Conservation (phyloP, 2,329 filamentous ascomycete genomes). For the Pseudocercospora vitis region DNA sequence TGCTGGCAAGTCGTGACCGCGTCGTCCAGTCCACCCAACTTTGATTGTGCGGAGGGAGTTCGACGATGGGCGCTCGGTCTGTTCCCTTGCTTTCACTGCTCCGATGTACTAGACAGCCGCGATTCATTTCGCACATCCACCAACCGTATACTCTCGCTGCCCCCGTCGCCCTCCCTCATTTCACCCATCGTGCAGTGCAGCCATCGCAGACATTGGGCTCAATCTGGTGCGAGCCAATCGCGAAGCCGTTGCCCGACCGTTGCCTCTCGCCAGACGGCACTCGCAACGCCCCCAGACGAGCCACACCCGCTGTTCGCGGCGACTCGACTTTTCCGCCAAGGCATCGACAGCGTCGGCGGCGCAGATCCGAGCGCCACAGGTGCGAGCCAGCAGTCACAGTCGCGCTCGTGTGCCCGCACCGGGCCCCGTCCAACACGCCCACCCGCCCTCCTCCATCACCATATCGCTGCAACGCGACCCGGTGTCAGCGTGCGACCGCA, state of each 20-base stretch:
- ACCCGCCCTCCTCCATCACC: neutral
- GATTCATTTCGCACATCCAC: neutral
- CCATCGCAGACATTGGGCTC: conserved; percentile 3
- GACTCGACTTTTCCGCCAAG: conserved; percentile 9
- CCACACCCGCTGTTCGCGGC: conserved; percentile 7
- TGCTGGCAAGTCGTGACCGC: conserved; percentile 1
- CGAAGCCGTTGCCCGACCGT: neutral
- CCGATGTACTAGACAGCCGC: neutral
- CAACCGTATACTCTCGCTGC: neutral
- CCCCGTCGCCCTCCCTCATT: conserved; percentile 18
- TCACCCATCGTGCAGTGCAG: conserved; percentile 10
- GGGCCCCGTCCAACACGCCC: too few species aligned
- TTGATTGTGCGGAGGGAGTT: neutral
- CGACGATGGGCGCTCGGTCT: neutral
- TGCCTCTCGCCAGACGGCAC: neutral
- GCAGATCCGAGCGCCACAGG: conserved; percentile 2
- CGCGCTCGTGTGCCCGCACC: too few species aligned
- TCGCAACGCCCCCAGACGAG: neutral
- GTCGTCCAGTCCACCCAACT: neutral
- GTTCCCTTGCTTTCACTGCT: conserved; percentile 1
- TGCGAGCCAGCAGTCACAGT: too few species aligned
- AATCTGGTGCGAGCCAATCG: conserved; percentile 16
- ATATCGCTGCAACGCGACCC: too few species aligned
- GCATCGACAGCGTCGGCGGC: conserved; percentile 2
- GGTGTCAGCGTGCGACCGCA: conserved; percentile 1